phyloP scores from a whole-genome alignment of 805 yeast species.

The Lachancea nothofagi region DNA sequence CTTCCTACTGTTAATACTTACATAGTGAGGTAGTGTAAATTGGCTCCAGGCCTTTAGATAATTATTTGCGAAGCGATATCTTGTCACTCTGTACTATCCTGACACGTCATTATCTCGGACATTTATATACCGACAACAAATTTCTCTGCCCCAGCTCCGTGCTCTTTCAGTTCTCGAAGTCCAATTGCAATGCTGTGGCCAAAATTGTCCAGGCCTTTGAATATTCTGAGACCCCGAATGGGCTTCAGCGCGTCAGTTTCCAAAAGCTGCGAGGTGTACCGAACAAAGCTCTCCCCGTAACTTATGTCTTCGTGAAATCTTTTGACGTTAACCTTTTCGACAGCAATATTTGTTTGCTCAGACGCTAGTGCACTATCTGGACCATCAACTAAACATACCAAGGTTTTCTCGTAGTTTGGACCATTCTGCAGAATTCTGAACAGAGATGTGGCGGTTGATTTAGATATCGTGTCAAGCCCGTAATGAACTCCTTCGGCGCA shows the following conservation, averaged over 20 bases:
- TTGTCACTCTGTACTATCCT: no score
- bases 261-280: slow-evolving; percentile 32
- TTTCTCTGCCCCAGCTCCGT: slow-evolving; percentile 23
- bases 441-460: slow-evolving; percentile 35
- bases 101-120: slow-evolving; percentile 14
- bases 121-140: slow-evolving; percentile 28
- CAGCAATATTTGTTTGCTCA: slow-evolving; percentile 17
- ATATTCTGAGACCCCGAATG: slow-evolving; percentile 32
- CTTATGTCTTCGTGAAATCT: slow-evolving; percentile 40
- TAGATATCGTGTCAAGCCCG: slow-evolving; percentile 44
- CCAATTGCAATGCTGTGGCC: slow-evolving; percentile 34
- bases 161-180: slow-evolving; percentile 36
- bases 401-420: slow-evolving; percentile 14
- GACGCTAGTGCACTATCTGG: slow-evolving; percentile 17
- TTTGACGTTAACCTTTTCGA: slow-evolving; percentile 36
- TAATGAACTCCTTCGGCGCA: slow-evolving; percentile 30
- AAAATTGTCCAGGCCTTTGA: slow-evolving; percentile 31
- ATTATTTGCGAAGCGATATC: no score
- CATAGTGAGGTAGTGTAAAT: no score
- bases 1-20: no score
- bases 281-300: slow-evolving; percentile 35
- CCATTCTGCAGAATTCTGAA: slow-evolving; percentile 27
- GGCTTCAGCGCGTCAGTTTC: slow-evolving; percentile 30
- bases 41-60: no score
- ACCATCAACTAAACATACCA: slow-evolving; percentile 40